Percentiles rank a stretch among this genome's conserved stretches.
Conservation (phyloP, 371 early-diverging fungal species). For the Dichotomocladium elegans region DNA sequence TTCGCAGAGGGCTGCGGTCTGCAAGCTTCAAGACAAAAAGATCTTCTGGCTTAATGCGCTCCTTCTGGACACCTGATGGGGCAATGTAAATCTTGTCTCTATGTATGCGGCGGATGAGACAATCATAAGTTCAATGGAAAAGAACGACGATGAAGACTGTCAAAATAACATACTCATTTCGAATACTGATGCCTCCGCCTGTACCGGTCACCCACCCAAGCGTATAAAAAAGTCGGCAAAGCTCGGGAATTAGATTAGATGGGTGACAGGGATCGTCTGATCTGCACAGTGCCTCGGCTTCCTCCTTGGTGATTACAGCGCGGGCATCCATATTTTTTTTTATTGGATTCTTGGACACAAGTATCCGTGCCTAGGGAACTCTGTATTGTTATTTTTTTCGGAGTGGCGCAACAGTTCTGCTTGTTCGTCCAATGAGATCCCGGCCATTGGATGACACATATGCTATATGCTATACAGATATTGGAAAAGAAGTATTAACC, state of each 20-base stretch:
- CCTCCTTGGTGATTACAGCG: neutral
- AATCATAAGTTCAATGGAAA: constrained; percentile 1
- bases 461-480: too few species aligned
- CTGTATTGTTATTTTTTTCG: too few species aligned
- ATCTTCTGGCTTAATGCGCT: constrained; percentile 82
- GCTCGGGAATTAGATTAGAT: constrained; percentile 90
- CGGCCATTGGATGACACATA: too few species aligned
- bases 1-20: constrained; percentile 59
- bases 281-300: constrained; percentile 30
- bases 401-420: too few species aligned
- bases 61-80: constrained; percentile 95
- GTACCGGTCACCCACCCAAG: constrained; percentile 97
- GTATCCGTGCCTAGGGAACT: too few species aligned
- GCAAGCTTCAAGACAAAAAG: constrained; percentile 79
- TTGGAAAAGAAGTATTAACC: too few species aligned
- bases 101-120: too few species aligned
- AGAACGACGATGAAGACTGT: neutral
- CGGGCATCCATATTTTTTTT: too few species aligned
- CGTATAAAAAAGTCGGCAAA: constrained; percentile 86
- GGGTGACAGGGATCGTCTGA: constrained; percentile 72
- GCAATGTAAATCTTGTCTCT: constrained; percentile 85
- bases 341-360: too few species aligned
- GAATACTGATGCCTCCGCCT: constrained; percentile 93
- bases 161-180: constrained; percentile 51
- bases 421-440: too few species aligned